These are phyloP conservation scores for Paramecium tetraurelia DNA, from an alignment of 73 alveolate species.

Conservation along the genomic window DNA sequence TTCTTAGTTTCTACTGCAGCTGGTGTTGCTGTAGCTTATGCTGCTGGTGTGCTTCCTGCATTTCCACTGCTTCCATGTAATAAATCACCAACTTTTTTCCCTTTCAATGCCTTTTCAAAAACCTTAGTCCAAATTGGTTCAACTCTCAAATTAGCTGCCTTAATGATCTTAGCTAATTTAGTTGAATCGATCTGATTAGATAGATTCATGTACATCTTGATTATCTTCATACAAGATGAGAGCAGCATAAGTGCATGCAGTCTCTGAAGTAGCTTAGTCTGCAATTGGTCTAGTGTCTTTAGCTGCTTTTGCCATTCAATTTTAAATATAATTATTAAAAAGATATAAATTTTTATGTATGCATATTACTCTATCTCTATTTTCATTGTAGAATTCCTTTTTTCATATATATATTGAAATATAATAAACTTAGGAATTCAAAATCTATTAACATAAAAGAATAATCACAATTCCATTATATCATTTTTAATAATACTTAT, in stretches of 20 bases:
- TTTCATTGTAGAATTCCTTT: not conserved
- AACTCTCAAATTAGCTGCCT: slow-evolving; percentile 86
- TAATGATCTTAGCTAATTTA: slow-evolving; percentile 77
- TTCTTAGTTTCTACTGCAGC: slow-evolving; percentile 69
- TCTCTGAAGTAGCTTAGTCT: slow-evolving; percentile 16
- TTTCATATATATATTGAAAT: not conserved
- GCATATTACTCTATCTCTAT: not conserved
- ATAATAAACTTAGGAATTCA: not conserved
- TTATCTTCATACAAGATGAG: slow-evolving; percentile 36
- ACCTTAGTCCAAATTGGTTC: slow-evolving; percentile 91
- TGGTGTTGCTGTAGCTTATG: slow-evolving; percentile 67
- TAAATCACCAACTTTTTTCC: slow-evolving; percentile 73
- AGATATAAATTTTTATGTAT: slow-evolving; percentile 14
- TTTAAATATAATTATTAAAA: not conserved
- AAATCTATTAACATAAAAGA: not conserved
- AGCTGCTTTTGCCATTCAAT: slow-evolving; percentile 48
- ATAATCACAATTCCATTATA: too few relatives aligned
- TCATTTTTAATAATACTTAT: not conserved
- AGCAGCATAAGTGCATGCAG: slow-evolving; percentile 46
- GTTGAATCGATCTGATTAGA: slow-evolving; percentile 65
- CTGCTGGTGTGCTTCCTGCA: slow-evolving; percentile 57
- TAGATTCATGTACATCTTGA: slow-evolving; percentile 1
- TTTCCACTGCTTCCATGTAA: slow-evolving; percentile 79
- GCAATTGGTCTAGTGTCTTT: slow-evolving; percentile 46
- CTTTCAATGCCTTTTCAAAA: slow-evolving; percentile 88